phyloP scores from a whole-genome alignment of 257 asterid species.

The Ilex aquifolium region DNA sequence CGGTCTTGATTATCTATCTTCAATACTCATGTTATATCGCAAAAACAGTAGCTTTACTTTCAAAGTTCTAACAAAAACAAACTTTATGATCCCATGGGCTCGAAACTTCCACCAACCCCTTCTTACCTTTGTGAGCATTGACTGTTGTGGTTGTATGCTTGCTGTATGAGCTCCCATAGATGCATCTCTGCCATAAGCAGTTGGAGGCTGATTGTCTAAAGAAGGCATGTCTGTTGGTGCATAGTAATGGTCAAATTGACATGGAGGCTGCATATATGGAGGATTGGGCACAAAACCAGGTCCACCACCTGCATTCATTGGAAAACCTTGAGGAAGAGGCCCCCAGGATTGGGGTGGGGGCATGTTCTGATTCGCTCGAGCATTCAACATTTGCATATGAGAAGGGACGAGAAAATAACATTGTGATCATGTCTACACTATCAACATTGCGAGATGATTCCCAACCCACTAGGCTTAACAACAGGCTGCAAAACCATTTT shows the following conservation, averaged over 20 bases:
- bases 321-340: constrained; percentile 46
- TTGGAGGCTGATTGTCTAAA: constrained; percentile 50
- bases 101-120: background rate
- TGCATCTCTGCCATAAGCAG: constrained; percentile 50
- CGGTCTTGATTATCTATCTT: no score
- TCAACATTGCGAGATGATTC: background rate
- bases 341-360: constrained; percentile 67
- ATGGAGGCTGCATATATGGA: constrained; percentile 53
- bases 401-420: constrained; percentile 2
- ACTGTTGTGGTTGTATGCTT: constrained; percentile 54
- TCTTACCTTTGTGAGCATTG: constrained; percentile 63
- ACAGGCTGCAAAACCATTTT: background rate
- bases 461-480: no score
- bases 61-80: no score
- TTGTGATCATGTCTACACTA: background rate
- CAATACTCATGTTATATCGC: no score
- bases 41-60: no score
- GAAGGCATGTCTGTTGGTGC: constrained; percentile 52
- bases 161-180: constrained; percentile 42
- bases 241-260: constrained; percentile 60
- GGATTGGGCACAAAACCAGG: constrained; percentile 43
- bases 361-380: constrained; percentile 52
- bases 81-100: background rate
- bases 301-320: constrained; percentile 42
- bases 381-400: constrained; percentile 67